Evolutionary conservation across 345 rosid genomes (phyloP).

Genomic region (Geranium brycei): DNA sequence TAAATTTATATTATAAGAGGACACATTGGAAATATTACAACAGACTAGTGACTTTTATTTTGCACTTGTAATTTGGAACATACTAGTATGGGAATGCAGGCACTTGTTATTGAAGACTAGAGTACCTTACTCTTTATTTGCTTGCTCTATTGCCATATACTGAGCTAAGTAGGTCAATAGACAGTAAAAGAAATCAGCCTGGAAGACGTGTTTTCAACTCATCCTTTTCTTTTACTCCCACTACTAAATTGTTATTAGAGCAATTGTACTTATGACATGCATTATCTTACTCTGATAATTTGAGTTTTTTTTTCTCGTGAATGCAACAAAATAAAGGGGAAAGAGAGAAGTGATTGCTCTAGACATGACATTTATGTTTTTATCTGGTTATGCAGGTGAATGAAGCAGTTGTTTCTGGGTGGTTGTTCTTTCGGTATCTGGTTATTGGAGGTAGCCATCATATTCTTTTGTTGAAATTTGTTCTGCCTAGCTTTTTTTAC

Average conservation of each 20-base stretch:
- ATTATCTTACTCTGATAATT: too few species aligned
- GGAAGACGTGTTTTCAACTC: background rate
- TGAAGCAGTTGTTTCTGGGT: slow-evolving; percentile 94
- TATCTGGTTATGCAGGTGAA: slow-evolving; percentile 51
- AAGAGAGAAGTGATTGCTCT: background rate
- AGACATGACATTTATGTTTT: slow-evolving; percentile 10
- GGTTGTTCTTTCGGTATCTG: slow-evolving; percentile 96
- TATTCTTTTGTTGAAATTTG: background rate
- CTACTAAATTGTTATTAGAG: background rate
- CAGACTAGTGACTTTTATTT: too few species aligned
- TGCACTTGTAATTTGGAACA: too few species aligned
- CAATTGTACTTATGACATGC: background rate
- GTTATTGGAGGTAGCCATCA: slow-evolving; percentile 76
- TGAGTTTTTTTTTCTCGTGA: too few species aligned
- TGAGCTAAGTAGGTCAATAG: too few species aligned
- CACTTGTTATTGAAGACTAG: too few species aligned
- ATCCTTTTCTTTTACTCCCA: background rate
- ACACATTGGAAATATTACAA: background rate
- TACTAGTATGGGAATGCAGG: too few species aligned
- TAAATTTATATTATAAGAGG: background rate
- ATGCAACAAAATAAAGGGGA: background rate
- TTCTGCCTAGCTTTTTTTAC: background rate
- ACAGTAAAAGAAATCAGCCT: too few species aligned
- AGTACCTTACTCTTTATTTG: too few species aligned
- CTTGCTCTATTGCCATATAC: too few species aligned